Conservation (phyloP, 1,139 yeast species). For the Candida smagusa region DNA sequence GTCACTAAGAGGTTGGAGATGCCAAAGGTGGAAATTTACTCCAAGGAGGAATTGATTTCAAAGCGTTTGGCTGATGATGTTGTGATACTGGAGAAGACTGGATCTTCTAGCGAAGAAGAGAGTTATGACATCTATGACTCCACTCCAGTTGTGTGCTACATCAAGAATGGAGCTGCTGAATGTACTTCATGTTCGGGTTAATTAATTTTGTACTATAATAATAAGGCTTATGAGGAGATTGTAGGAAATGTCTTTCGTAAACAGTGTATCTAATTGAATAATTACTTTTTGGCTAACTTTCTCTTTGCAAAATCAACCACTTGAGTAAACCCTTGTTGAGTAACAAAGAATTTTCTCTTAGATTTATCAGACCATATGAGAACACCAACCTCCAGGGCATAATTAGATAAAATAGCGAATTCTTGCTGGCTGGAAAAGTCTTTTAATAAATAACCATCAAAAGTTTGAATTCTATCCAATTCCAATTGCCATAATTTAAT, state of each 20-base stretch:
- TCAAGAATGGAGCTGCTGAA: constrained; percentile 28
- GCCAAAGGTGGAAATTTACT: constrained; percentile 6
- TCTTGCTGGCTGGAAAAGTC: constrained; percentile 81
- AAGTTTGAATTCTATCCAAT: constrained; percentile 84
- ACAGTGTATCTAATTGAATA: not conserved
- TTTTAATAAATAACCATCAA: constrained; percentile 83
- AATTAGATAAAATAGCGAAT: constrained; percentile 65
- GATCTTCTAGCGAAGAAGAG: constrained; percentile 7
- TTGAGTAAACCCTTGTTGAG: constrained; percentile 83
- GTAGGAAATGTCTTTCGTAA: not conserved
- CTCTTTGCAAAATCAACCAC: constrained; percentile 84
- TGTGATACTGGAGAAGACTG: constrained; percentile 8
- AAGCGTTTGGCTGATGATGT: constrained; percentile 8
- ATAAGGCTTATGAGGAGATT: not conserved
- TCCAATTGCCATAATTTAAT: constrained; percentile 95
- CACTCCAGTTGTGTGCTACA: constrained; percentile 38
- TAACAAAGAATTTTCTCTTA: constrained; percentile 74
- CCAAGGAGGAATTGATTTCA: constrained; percentile 6
- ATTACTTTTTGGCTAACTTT: constrained; percentile 26
- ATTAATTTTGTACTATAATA: constrained; percentile 4
- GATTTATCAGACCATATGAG: constrained; percentile 75
- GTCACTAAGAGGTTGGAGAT: constrained; percentile 4
- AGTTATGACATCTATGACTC: constrained; percentile 28
- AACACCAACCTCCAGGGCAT: constrained; percentile 90
- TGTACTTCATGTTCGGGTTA: constrained; percentile 51